Evolutionary conservation across 805 yeast species (phyloP), one percentile per base, ranked within the genome.

Genomic region (Groenewaldozyma salmanticensis): DNA sequence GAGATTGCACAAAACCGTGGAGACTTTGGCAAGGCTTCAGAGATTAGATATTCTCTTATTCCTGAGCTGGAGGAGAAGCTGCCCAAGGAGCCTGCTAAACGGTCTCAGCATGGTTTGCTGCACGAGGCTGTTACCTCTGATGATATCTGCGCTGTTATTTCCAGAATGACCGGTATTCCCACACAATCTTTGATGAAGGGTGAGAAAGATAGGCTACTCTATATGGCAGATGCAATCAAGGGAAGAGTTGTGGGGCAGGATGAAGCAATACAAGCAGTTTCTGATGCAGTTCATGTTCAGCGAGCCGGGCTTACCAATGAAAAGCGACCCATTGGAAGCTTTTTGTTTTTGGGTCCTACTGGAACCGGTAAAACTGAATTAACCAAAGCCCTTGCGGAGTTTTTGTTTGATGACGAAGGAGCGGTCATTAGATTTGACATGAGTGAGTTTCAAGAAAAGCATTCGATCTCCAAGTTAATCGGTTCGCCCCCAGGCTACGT

Each of bases 401-500:
- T 92, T 53, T 63, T 90, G 52, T 92, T 92, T 63, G 92, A 87
- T 55, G 90, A 90, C 59, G 86, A 84, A 54, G 71, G 77, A 34
- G 76, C 95, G 6, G 87, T 90, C 27, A 77, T 88, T 19, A 71
- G 98, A 52, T 90, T 90, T 59, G 98, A 90, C 61, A 92, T 92
- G 98, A 84, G 95, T 17, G 98, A 90, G 60, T 90, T 92, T 61
- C 97, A 90, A 64, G 98, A 90, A 58, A 82, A 83, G 58, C 96
- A 87, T 62, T 72, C 95, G 0, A 79, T 92, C 4, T 81, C 95
- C 35, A 75, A 96, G 48, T 71, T 90, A 9, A 87, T 90, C 52
- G 98, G 98, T 39, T 92, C 97, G 1, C 98, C 98, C 4, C 98
- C 98, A 22, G 96, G 97, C 5, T 90, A 90, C 59, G 96, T 90